Percentiles rank a stretch among this genome's conserved stretches.
Conservation (phyloP, 441 rosid genomes). For the Capsella rubella region DNA sequence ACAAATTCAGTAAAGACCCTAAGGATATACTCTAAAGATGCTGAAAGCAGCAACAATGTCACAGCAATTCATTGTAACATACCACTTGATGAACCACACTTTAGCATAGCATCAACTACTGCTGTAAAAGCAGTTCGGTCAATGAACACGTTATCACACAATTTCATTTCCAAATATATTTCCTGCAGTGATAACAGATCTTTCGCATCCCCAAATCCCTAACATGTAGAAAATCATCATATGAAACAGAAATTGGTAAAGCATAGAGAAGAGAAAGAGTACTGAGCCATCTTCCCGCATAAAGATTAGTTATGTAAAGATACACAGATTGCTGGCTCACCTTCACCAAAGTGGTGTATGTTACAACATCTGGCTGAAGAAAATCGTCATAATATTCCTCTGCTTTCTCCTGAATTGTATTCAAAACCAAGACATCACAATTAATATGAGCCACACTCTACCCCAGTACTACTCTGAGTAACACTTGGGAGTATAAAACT, state of each 20-base stretch:
- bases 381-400: slow-evolving; percentile 40
- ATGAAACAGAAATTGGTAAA: slow-evolving; percentile 19
- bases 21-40: slow-evolving; percentile 22
- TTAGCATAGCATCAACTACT: slow-evolving; percentile 66
- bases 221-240: slow-evolving; percentile 27
- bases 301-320: slow-evolving; percentile 18
- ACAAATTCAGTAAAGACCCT: slow-evolving; percentile 37
- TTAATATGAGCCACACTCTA: slow-evolving; percentile 35
- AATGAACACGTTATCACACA: slow-evolving; percentile 50
- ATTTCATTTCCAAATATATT: slow-evolving; percentile 64
- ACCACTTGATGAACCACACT: slow-evolving; percentile 70
- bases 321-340: slow-evolving; percentile 45
- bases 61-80: slow-evolving; percentile 28
- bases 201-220: slow-evolving; percentile 68
- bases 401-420: slow-evolving; percentile 58
- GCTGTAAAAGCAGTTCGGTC: slow-evolving; percentile 75
- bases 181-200: slow-evolving; percentile 59
- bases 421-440: slow-evolving; percentile 25
- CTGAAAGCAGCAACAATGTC: slow-evolving; percentile 15
- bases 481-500: slow-evolving; percentile 53
- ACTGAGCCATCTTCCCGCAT: slow-evolving; percentile 22
- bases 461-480: slow-evolving; percentile 45
- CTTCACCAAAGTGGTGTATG: slow-evolving; percentile 73
- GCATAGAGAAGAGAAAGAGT: slow-evolving; percentile 7
- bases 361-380: slow-evolving; percentile 66